Evolutionary conservation across 1,284 basidiomycete species (phyloP), one percentile per base, ranked within the genome.

Genomic region (Trichosporon sp.): DNA sequence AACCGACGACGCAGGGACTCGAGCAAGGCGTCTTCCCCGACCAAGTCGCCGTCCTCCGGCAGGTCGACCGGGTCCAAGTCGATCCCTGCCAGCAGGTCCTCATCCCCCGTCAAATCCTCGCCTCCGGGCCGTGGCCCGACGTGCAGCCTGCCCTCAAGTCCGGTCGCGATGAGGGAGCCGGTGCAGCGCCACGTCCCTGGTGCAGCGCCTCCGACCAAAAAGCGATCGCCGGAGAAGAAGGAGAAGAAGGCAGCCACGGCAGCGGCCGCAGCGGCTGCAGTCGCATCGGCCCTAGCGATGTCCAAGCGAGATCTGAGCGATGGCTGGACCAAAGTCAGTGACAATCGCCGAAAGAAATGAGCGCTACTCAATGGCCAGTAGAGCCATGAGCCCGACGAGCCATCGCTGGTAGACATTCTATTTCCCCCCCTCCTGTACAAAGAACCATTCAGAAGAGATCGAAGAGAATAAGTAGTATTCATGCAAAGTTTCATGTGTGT

Each of bases 261-360:
- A 11, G 61, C 56, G 51, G 56, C 59, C 32, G 59, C 59, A 37
- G 59, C 59, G 32, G 59, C 32, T 40, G 38, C 38, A 3, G 59
- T 63, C 32, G 59, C 31, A n/a, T 35, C 59, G 59, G 31, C 59
- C 16, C 31, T 51, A 26, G 12, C 40, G 19, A 37, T 48, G 65
- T 5, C 65, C 2, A 26, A 66, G 37, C 65, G 56, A 26, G 31
- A 37, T 4, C 2, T 11, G 5, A 12, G 54, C 12, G 69, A 68
- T n/a, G 71, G 71, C 11, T 73, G 71, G 71, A 70, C 69, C 16
- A 73, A 69, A 6, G 69, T 73, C 14, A 56, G 67, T 3, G 67
- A 26, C 26, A 38, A 14, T 31, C 68, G 65, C 51, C 69, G 69
- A 1, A 70, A 70, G 65, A 66, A 70, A 65, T 67, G 66, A 46